phyloP scores from a whole-genome alignment of 768 basidiomycete species.

The Kwoniella sp. region DNA sequence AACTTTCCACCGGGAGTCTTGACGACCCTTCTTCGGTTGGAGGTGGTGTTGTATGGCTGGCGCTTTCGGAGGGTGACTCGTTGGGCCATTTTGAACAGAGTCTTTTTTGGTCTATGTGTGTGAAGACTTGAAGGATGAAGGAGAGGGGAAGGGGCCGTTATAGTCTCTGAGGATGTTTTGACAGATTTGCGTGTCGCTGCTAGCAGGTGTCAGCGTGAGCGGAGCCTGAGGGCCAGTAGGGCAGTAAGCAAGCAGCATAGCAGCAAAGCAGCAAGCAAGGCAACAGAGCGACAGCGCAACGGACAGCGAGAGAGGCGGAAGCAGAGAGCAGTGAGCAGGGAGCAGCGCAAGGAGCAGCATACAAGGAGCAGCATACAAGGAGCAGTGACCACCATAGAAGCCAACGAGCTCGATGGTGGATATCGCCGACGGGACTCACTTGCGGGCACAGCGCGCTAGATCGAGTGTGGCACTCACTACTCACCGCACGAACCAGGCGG shows the following conservation, averaged over 20 bases:
- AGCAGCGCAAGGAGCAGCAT: not conserved
- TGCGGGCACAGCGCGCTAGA: not conserved
- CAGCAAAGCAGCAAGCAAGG: not conserved
- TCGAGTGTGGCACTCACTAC: not conserved
- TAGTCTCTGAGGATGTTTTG: not conserved
- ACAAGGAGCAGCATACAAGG: not conserved
- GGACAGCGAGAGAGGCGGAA: not conserved
- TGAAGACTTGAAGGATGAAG: slow-evolving; percentile 19
- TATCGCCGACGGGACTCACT: not conserved
- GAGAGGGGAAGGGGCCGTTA: not conserved
- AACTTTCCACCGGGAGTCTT: slow-evolving; percentile 99
- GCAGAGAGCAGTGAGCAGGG: not conserved
- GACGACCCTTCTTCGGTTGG: slow-evolving; percentile 89
- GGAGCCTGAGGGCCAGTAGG: not conserved
- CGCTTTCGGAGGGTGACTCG: slow-evolving; percentile 99
- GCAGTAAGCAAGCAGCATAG: not conserved
- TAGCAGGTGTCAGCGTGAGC: not conserved
- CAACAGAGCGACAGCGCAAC: not conserved
- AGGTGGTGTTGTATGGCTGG: slow-evolving; percentile 92
- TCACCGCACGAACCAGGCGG: not conserved
- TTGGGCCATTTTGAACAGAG: slow-evolving; percentile 76
- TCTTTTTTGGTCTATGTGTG: slow-evolving; percentile 5
- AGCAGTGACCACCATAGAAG: too few species aligned
- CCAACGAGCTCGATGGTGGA: not conserved
- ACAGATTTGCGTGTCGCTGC: not conserved